phyloP scores from a whole-genome alignment of 2,329 filamentous ascomycete species.

The Macrophomina phaseolina region DNA sequence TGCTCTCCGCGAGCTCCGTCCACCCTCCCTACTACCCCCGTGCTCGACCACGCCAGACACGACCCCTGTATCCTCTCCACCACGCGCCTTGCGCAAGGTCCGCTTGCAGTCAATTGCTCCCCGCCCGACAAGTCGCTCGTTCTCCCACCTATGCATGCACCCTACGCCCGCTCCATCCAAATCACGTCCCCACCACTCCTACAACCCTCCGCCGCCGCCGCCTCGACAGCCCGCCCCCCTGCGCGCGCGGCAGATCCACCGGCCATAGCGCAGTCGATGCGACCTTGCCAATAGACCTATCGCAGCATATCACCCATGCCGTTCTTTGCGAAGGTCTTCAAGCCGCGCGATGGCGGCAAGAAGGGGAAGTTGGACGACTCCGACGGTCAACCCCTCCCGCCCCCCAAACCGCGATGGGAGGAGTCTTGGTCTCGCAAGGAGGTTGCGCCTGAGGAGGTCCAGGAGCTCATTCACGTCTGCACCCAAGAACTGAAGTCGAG shows the following conservation, averaged over 20 bases:
- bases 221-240: slow-evolving; percentile 11
- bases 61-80: slow-evolving; percentile 23
- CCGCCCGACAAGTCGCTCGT: slow-evolving; percentile 15
- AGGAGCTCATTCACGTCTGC: slow-evolving; percentile 83
- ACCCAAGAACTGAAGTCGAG: slow-evolving; percentile 90
- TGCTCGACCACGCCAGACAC: slow-evolving; percentile 19
- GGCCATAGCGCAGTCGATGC: slow-evolving; percentile 26
- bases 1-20: slow-evolving; percentile 13
- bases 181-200: slow-evolving; percentile 18
- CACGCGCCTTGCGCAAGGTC: slow-evolving; percentile 23
- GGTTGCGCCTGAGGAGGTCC: slow-evolving; percentile 87
- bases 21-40: slow-evolving; percentile 19
- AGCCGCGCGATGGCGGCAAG: slow-evolving; percentile 77
- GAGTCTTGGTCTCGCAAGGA: slow-evolving; percentile 84
- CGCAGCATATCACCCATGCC: slow-evolving; percentile 50
- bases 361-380: slow-evolving; percentile 52
- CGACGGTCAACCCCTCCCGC: slow-evolving; percentile 51
- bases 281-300: slow-evolving; percentile 7
- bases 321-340: slow-evolving; percentile 69
- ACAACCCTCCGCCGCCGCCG: slow-evolving; percentile 18
- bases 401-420: slow-evolving; percentile 79
- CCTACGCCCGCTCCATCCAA: slow-evolving; percentile 14
- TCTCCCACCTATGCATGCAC: slow-evolving; percentile 23
- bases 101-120: slow-evolving; percentile 24
- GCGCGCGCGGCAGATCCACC: slow-evolving; percentile 22